These are phyloP conservation scores for Firmiana major DNA, from an alignment of 345 rosid species.

Conservation along the genomic window DNA sequence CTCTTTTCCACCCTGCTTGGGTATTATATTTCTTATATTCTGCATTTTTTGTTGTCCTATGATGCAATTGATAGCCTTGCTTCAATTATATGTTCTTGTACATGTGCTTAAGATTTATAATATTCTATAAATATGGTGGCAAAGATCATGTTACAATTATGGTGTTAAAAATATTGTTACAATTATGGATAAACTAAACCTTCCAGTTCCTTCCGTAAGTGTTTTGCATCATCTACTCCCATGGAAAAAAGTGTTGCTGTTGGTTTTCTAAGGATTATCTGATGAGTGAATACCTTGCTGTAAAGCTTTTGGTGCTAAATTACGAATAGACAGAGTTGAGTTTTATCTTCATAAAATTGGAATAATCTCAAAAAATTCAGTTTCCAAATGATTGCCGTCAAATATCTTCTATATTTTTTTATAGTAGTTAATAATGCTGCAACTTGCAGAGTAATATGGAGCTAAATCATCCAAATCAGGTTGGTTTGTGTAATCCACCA, in stretches of 20 bases:
- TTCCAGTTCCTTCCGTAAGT: not conserved
- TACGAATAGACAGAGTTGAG: not conserved
- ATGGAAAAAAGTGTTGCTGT: no score
- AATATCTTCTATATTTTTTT: not conserved
- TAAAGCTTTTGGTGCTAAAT: not conserved
- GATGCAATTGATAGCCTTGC: not conserved
- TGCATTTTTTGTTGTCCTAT: not conserved
- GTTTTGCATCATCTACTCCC: not conserved
- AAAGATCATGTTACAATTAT: not conserved
- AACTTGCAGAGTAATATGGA: constrained; percentile 24
- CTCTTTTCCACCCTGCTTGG: not conserved
- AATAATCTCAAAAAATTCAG: not conserved
- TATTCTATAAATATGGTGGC: constrained; percentile 6
- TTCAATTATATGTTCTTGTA: not conserved
- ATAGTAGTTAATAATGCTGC: constrained; percentile 1
- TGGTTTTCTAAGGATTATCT: not conserved
- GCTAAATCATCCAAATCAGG: constrained; percentile 20
- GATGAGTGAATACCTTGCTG: not conserved
- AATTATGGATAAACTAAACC: not conserved
- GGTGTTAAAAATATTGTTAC: not conserved
- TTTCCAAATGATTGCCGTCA: not conserved
- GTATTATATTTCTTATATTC: not conserved
- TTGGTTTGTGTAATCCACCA: constrained; percentile 21
- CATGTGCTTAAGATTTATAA: not conserved
- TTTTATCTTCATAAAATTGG: constrained; percentile 1